Conservation (phyloP, 129 eudicot genomes). For the Chrysanthemum seticuspe region DNA sequence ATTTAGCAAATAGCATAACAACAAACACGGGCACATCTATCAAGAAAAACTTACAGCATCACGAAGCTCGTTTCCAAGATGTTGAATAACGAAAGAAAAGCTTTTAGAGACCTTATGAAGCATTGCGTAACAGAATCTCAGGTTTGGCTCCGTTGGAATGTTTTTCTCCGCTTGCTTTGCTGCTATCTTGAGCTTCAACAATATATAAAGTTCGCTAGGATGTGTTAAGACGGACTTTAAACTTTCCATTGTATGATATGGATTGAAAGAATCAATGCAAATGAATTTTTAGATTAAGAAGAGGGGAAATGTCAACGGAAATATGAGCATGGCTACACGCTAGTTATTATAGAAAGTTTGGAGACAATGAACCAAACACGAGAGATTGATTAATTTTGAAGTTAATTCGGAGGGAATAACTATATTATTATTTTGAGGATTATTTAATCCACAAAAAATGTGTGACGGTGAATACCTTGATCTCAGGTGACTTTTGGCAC, state of each 20-base stretch:
- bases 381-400: no score
- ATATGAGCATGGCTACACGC: no score
- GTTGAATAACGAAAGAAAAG: constrained; percentile 89
- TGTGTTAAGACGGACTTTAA: constrained; percentile 75
- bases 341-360: no score
- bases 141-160: constrained; percentile 87
- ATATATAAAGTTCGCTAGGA: constrained; percentile 77
- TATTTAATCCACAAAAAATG: no score
- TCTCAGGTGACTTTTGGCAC: no score
- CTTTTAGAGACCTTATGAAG: constrained; percentile 94
- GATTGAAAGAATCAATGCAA: no score
- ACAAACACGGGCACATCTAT: background rate
- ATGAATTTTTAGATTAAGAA: no score
- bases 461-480: no score
- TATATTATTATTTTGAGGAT: no score
- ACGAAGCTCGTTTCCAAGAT: constrained; percentile 81
- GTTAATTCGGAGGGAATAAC: no score
- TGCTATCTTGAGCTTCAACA: constrained; percentile 81
- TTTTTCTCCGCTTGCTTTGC: constrained; percentile 77
- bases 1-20: background rate
- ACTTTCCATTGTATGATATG: constrained; percentile 53
- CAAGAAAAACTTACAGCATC: constrained; percentile 58
- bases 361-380: no score
- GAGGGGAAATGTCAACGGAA: no score
- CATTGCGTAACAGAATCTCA: constrained; percentile 92